Evolutionary conservation across 208 protist genomes (phyloP).

Genomic region (Trypanosoma grayi): DNA sequence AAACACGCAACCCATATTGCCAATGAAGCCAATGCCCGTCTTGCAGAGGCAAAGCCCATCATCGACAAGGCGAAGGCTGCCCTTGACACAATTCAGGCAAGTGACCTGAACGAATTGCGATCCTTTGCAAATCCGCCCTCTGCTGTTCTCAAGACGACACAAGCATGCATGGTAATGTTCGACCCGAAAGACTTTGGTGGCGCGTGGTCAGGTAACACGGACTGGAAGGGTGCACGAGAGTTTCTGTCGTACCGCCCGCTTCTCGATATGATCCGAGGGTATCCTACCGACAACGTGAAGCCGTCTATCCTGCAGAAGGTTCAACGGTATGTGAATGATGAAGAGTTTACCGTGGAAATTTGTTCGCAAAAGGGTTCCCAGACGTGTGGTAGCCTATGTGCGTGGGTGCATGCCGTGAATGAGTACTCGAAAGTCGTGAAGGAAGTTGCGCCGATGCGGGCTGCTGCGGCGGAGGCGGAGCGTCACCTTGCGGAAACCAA

Average conservation of each 20-base stretch:
- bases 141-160: constrained; percentile 94
- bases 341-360: constrained; percentile 94
- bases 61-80: constrained; percentile 90
- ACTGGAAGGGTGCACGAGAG: constrained; percentile 90
- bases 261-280: constrained; percentile 93
- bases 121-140: constrained; percentile 93
- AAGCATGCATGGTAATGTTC: constrained; percentile 97
- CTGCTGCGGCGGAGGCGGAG: constrained; percentile 89
- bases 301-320: constrained; percentile 85
- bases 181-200: constrained; percentile 88
- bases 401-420: constrained; percentile 96
- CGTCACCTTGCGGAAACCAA: constrained; percentile 85
- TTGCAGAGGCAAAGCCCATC: constrained; percentile 94
- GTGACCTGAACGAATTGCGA: constrained; percentile 95
- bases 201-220: constrained; percentile 79
- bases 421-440: constrained; percentile 95
- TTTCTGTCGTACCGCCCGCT: constrained; percentile 92
- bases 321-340: constrained; percentile 92
- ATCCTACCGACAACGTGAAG: constrained; percentile 96
- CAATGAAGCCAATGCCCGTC: constrained; percentile 85
- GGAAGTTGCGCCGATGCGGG: constrained; percentile 94
- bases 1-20: constrained; percentile 83
- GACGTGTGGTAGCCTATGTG: constrained; percentile 95
- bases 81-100: constrained; percentile 93
- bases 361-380: constrained; percentile 91